Evolutionary conservation across 2,329 filamentous ascomycete genomes (phyloP), one percentile per base, ranked within the genome.

Genomic region (Xylaria polymorpha): DNA sequence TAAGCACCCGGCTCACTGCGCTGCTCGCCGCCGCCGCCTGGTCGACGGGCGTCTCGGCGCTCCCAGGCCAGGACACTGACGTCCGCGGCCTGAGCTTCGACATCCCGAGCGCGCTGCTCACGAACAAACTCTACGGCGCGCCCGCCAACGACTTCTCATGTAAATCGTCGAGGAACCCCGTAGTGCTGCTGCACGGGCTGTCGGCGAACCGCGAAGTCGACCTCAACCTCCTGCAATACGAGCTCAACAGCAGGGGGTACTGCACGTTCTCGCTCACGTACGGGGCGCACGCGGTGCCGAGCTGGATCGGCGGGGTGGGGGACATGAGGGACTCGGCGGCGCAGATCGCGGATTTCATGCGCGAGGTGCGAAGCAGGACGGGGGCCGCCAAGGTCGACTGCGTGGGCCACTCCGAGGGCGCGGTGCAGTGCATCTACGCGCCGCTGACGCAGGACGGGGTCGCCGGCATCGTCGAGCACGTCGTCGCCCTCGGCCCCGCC

Each of bases 111-210:
- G 64, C 63, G n/a, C 61, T 77, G 8, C 65, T 41, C 20, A 62
- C 68, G 4, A 73, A 50, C 53, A 43, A 63, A 1, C 60, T 74
- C 35, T 77, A 76, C 59, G 75, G 75, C 9, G 75, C 75, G 5
- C 75, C 75, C 0, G 60, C 50, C 3, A 77, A 76, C 55, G 53
- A 77, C 70, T 77, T 75, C 68, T 55, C 70, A 58, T 79, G 74
- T 68, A 56, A 56, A 32, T 72, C 71, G 18, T 48, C 74, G n/a
- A 72, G 67, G 25, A 75, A 74, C 39, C 71, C 87, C 82, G 73
- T 87, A 77, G 61, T 83, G 79, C 72, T 89, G 66, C 71, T 90
- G 75, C 86, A 88, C 72, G 76, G 75, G 6, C 74, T 77, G 8
- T 73, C 72, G 4, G 72, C 74, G 10, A 67, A 71, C 64, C 72